Percentiles rank a stretch among this genome's conserved stretches.
These are phyloP conservation scores for Eucalyptus cladocalyx DNA, from an alignment of 345 rosid genomes.

Conservation along the genomic window DNA sequence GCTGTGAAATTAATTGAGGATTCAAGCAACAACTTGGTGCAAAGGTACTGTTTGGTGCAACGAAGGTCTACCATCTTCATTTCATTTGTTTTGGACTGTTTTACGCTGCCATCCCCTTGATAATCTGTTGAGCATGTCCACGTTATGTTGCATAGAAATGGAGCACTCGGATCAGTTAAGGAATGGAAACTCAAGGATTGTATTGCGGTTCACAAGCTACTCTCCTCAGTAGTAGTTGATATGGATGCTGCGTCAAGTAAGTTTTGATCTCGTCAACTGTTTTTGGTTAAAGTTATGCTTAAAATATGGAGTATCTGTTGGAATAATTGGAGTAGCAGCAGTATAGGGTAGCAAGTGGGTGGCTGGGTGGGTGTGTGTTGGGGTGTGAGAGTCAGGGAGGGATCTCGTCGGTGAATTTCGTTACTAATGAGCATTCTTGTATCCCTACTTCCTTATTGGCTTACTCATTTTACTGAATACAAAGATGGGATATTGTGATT, in stretches of 20 bases:
- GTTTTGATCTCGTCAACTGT: not conserved
- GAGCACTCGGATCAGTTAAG: constrained; percentile 45
- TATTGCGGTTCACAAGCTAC: constrained; percentile 60
- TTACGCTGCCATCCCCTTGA: not conserved
- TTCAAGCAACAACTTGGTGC: constrained; percentile 40
- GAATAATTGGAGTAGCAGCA: not conserved
- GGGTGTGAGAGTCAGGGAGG: not conserved
- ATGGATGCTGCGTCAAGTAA: constrained; percentile 76
- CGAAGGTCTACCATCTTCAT: not conserved
- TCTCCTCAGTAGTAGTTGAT: constrained; percentile 35
- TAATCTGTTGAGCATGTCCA: not conserved
- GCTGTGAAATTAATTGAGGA: constrained; percentile 76
- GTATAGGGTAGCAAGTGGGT: not conserved
- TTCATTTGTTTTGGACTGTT: not conserved
- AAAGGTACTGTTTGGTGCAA: constrained; percentile 23
- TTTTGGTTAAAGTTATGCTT: not conserved
- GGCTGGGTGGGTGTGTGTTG: not conserved
- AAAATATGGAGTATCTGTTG: not conserved
- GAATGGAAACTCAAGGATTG: constrained; percentile 90
- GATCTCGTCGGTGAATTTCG: not conserved
- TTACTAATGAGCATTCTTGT: not conserved
- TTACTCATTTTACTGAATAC: not conserved
- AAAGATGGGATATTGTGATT: not conserved
- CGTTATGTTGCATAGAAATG: constrained; percentile 25
- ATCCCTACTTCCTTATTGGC: not conserved